Conservation (phyloP, 148 eudicot genomes). For the Gaultheria prostrata region DNA sequence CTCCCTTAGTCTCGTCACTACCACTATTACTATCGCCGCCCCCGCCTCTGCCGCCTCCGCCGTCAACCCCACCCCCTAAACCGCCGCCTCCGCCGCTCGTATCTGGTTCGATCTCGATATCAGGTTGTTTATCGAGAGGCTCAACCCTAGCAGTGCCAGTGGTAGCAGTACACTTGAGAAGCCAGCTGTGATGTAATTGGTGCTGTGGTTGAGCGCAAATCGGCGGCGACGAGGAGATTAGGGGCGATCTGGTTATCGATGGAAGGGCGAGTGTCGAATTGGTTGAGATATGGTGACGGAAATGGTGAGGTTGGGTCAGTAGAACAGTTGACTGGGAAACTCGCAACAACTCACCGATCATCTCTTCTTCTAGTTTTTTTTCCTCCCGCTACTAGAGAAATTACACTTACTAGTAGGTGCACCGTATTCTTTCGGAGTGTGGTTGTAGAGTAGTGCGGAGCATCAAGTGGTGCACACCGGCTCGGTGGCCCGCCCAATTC, state of each 20-base stretch:
- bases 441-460: too few relatives aligned
- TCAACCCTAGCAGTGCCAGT: neutral
- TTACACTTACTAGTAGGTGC: neutral
- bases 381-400: neutral
- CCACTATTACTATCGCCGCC: conserved; percentile 31
- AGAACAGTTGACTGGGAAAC: neutral
- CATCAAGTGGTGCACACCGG: too few relatives aligned
- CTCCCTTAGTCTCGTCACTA: conserved; percentile 28
- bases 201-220: neutral
- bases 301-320: neutral
- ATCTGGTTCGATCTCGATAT: conserved; percentile 27
- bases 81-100: conserved; percentile 50
- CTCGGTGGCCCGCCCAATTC: too few relatives aligned
- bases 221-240: neutral
- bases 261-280: neutral
- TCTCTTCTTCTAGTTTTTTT: neutral
- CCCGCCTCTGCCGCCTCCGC: conserved; percentile 39
- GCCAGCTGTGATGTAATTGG: neutral
- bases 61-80: conserved; percentile 29
- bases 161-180: neutral
- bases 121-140: neutral
- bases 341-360: neutral
- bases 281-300: neutral
- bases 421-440: too few relatives aligned
- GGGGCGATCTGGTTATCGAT: neutral